These are phyloP conservation scores for Torulaspora maleeae DNA, from an alignment of 805 yeast species.

Conservation along the genomic window DNA sequence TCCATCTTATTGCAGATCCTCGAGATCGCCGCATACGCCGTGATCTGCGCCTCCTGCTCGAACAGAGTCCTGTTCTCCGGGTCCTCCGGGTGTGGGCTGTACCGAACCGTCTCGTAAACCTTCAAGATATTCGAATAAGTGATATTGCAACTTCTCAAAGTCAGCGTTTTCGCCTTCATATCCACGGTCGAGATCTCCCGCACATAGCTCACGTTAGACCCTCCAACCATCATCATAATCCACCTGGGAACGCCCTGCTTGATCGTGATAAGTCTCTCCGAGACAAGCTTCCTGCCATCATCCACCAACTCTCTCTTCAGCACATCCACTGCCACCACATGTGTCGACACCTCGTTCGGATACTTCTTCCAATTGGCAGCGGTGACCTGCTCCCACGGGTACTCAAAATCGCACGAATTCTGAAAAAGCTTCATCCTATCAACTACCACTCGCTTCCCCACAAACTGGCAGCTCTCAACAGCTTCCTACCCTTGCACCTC, in stretches of 20 bases:
- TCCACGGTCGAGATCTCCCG: slow-evolving; percentile 88
- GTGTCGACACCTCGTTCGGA: slow-evolving; percentile 91
- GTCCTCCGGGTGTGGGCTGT: slow-evolving; percentile 59
- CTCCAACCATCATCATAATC: slow-evolving; percentile 70
- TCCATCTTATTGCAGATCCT: slow-evolving; percentile 77
- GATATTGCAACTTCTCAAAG: slow-evolving; percentile 79
- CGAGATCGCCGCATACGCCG: slow-evolving; percentile 71
- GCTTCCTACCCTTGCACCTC: too few species aligned
- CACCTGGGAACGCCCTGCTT: slow-evolving; percentile 82
- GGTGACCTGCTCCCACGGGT: slow-evolving; percentile 91
- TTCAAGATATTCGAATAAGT: slow-evolving; percentile 71
- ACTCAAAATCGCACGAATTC: slow-evolving; percentile 62
- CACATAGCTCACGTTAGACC: slow-evolving; percentile 67
- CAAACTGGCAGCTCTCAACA: neutral
- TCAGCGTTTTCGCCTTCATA: slow-evolving; percentile 54
- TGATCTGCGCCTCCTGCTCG: slow-evolving; percentile 79
- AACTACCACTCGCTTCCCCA: too few species aligned
- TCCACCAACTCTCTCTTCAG: slow-evolving; percentile 64
- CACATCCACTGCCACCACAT: slow-evolving; percentile 90
- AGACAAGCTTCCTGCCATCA: slow-evolving; percentile 50
- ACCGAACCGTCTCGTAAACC: slow-evolving; percentile 84
- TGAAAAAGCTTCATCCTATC: slow-evolving; percentile 71
- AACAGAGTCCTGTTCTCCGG: slow-evolving; percentile 55
- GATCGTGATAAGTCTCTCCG: slow-evolving; percentile 87
- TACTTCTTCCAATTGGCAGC: slow-evolving; percentile 96